Base-by-base conservation (phyloP, 78 protist species). In the Paulinella micropora region DNA sequence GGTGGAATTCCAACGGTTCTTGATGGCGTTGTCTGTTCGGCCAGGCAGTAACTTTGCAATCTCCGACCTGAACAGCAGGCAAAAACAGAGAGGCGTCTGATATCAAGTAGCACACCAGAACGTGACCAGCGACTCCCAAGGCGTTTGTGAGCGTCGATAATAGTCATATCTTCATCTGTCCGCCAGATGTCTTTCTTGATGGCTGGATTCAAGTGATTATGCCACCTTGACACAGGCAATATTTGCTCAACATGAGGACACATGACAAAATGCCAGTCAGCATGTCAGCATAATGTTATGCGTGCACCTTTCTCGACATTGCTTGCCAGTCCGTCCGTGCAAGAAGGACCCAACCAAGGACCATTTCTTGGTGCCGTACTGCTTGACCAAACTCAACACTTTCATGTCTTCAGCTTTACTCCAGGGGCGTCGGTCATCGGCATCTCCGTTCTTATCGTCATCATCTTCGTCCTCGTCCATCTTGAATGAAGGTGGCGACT, bases 1-100 rank as follows among this genome's bases (percentile, higher is more conserved):
- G 6, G 84, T 81, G 34, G 84, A 81, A 29, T 81, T 81, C 84
- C 84, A 81, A 31, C 84, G 29, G 28, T 81, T 81, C 84, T 81
- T 81, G 29, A 81, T 81, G 6, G 84, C 84, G 34, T 81, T 81
- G 34, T 81, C 84, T 31, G 84, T 81, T 29, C 84, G 9, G 29
- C 84, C 84, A 15, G 9, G 9, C 4, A 81, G 84, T 29, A 81
- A 81, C 84, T 81, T 81, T 15, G 84, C 84, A 29, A 81, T 81
- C 28, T 81, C 84, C 15, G 84, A n/a, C n/a, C n/a, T n/a, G n/a
- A n/a, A n/a, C n/a, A n/a, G n/a, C n/a, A n/a, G n/a, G n/a, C n/a
- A n/a, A n/a, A n/a, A n/a, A n/a, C n/a, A n/a, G n/a, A n/a, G n/a
- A n/a, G n/a, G n/a, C n/a, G n/a, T n/a, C n/a, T n/a, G n/a, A n/a